Conservation (phyloP, 768 basidiomycete species). For the Tricholoma sp. region DNA sequence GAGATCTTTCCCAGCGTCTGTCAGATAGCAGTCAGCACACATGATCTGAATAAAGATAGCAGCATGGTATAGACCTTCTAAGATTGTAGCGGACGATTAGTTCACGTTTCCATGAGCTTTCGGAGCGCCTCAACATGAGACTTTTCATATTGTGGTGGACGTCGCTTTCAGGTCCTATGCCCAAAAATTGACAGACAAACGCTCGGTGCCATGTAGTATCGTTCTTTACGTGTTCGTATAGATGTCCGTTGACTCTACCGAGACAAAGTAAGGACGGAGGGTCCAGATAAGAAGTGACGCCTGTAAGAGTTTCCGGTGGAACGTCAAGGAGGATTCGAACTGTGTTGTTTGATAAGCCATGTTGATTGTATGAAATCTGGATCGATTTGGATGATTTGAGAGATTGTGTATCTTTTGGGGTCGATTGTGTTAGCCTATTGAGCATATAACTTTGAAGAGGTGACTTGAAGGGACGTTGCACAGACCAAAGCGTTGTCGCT, state of each 20-base stretch:
- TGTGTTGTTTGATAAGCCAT: conserved; percentile 39
- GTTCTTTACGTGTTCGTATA: conserved; percentile 64
- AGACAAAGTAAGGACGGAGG: conserved; percentile 59
- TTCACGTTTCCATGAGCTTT: conserved; percentile 66
- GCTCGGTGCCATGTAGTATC: conserved; percentile 81
- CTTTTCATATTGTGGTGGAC: conserved; percentile 38
- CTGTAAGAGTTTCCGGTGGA: conserved; percentile 70
- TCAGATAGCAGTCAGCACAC: background rate
- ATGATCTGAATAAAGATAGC: background rate
- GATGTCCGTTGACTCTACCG: conserved; percentile 41
- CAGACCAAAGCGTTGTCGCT: conserved; percentile 9
- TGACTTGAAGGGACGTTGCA: conserved; percentile 1
- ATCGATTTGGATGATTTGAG: conserved; percentile 25
- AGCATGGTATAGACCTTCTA: conserved; percentile 37
- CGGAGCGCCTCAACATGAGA: conserved; percentile 51
- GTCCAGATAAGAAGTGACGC: conserved; percentile 68
- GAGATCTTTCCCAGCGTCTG: conserved; percentile 71
- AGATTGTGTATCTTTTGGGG: conserved; percentile 30
- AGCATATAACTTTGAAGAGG: conserved; percentile 55
- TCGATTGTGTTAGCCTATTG: conserved; percentile 42
- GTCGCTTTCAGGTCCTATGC: conserved; percentile 59
- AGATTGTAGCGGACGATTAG: conserved; percentile 54
- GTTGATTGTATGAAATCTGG: conserved; percentile 31
- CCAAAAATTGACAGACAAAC: conserved; percentile 63
- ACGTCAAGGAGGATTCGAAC: conserved; percentile 40